phyloP scores from a whole-genome alignment of 1,139 yeast species.

The Debaryomyces sp. region DNA sequence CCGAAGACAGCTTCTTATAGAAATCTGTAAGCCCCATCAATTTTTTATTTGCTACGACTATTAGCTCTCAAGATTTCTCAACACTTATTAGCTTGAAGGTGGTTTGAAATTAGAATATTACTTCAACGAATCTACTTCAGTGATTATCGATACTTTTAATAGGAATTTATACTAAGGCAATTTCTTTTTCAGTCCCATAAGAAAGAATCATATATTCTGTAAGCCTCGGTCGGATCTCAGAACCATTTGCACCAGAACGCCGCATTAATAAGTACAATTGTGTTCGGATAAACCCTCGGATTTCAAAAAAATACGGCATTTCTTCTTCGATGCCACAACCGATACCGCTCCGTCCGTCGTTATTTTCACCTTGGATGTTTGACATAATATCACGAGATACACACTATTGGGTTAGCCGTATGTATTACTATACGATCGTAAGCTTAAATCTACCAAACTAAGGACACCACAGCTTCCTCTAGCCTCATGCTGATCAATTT shows the following conservation, averaged over 20 bases:
- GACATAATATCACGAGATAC: constrained; percentile 5
- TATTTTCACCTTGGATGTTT: neutral
- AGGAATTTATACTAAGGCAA: neutral
- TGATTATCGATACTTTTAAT: neutral
- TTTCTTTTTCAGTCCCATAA: neutral
- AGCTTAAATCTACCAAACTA: neutral
- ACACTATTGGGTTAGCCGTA: neutral
- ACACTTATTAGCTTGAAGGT: neutral
- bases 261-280: neutral
- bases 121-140: neutral
- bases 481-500: neutral
- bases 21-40: constrained; percentile 9
- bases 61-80: neutral
- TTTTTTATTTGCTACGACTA: neutral
- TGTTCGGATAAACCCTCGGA: constrained; percentile 4
- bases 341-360: neutral
- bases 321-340: constrained; percentile 1
- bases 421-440: neutral
- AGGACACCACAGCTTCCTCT: neutral
- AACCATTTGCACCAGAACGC: neutral
- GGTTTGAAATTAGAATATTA: neutral
- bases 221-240: neutral
- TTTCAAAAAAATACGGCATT: neutral
- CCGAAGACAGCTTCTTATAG: constrained; percentile 7
- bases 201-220: neutral